A percentile compares a stretch with the other conserved stretches of the same genome.
These are phyloP conservation scores for Ceratonia siliqua DNA, from an alignment of 306 rosid genomes.

Conservation along the genomic window DNA sequence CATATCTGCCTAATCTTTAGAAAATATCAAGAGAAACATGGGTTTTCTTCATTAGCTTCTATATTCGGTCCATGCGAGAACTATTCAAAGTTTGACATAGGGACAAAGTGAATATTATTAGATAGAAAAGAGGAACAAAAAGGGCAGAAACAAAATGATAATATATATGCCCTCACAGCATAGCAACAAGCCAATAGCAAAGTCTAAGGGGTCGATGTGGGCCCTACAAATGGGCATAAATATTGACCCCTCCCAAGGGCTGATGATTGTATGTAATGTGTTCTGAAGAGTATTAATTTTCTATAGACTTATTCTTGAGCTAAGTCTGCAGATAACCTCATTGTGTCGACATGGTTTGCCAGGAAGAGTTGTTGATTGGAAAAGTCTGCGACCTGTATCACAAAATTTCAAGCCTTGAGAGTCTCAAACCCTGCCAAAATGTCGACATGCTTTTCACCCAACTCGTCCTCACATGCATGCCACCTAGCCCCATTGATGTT, in stretches of 20 bases:
- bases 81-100: background rate
- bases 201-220: conserved; percentile 23
- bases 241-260: conserved; percentile 22
- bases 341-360: conserved; percentile 77
- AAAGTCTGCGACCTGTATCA: conserved; percentile 51
- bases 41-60: background rate
- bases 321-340: conserved; percentile 37
- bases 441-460: conserved; percentile 84
- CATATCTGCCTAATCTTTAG: background rate
- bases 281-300: background rate
- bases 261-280: background rate
- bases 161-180: background rate
- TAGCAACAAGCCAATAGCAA: background rate
- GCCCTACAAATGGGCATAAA: conserved; percentile 39
- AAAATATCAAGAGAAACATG: background rate
- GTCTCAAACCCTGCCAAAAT: conserved; percentile 73
- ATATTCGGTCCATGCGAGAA: background rate
- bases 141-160: background rate
- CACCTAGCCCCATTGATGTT: conserved; percentile 67
- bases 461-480: conserved; percentile 78
- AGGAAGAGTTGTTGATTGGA: conserved; percentile 58
- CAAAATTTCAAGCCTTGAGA: conserved; percentile 62
- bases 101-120: background rate
- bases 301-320: background rate
- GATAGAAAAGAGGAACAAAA: background rate